Evolutionary conservation across 129 eudicot species (phyloP).

Genomic region (Flaveria ramosissima): DNA sequence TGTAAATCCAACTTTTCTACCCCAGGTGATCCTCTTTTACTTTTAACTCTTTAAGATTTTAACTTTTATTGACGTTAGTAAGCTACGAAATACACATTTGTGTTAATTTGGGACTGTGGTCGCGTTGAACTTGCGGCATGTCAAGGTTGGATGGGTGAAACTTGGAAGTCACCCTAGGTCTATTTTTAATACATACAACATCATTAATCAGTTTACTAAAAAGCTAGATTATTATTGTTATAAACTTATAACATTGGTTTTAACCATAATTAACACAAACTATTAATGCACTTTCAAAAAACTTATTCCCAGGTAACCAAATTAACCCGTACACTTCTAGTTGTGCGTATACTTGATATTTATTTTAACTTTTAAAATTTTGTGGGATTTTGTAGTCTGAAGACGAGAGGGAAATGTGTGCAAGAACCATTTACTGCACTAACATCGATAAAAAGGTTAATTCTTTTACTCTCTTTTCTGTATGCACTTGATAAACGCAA

Average conservation of each 20-base stretch:
- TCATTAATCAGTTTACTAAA: background rate
- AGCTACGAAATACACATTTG: background rate
- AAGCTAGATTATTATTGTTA: background rate
- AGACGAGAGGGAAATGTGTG: constrained; percentile 97
- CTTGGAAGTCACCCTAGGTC: background rate
- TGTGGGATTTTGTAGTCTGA: constrained; percentile 47
- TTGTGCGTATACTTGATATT: background rate
- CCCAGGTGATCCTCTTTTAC: constrained; percentile 50
- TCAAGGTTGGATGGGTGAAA: background rate
- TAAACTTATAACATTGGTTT: background rate
- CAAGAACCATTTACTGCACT: constrained; percentile 84
- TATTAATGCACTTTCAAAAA: too few relatives aligned
- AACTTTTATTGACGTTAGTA: background rate
- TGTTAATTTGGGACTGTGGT: background rate
- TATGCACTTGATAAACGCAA: background rate
- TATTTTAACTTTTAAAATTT: background rate
- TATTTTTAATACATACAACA: background rate
- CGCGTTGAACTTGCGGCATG: background rate
- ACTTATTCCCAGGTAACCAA: too few relatives aligned
- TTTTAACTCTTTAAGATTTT: constrained; percentile 2
- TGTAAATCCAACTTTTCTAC: constrained; percentile 79
- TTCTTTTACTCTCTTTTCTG: background rate
- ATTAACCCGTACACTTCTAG: background rate
- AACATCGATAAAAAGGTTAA: constrained; percentile 92
- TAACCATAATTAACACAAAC: background rate